phyloP scores from a whole-genome alignment of 768 basidiomycete genomes.

The Serendipita sp. region DNA sequence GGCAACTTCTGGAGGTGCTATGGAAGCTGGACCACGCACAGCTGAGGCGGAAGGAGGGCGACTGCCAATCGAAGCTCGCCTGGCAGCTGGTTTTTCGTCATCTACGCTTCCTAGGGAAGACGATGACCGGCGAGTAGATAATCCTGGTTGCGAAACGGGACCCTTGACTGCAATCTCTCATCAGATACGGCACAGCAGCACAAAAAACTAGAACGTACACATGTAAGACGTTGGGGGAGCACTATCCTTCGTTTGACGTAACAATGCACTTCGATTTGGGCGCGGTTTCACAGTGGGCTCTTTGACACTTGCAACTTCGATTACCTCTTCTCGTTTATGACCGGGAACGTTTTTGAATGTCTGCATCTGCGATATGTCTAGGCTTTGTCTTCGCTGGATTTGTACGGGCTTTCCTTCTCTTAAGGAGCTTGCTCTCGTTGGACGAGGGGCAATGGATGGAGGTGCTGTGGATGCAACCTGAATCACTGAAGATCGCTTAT shows the following conservation, averaged over 20 bases:
- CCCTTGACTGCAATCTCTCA: neutral
- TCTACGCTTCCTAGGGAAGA: neutral
- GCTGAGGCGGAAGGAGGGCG: neutral
- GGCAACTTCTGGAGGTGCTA: slow-evolving; percentile 50
- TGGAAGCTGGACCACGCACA: slow-evolving; percentile 25
- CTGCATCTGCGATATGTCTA: slow-evolving; percentile 19
- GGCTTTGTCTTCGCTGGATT: slow-evolving; percentile 46
- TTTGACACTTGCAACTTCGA: slow-evolving; percentile 57
- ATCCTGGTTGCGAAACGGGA: neutral
- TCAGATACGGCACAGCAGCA: neutral
- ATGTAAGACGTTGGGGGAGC: slow-evolving; percentile 8
- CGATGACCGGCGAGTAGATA: neutral
- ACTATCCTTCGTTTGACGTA: slow-evolving; percentile 25
- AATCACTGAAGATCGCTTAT: slow-evolving; percentile 13
- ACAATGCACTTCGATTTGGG: slow-evolving; percentile 59
- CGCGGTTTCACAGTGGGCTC: slow-evolving; percentile 56
- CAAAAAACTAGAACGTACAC: neutral
- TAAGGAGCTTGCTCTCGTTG: slow-evolving; percentile 56
- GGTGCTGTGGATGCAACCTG: slow-evolving; percentile 16
- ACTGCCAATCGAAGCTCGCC: neutral
- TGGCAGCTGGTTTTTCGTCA: neutral
- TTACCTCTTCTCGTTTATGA: slow-evolving; percentile 55
- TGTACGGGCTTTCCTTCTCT: slow-evolving; percentile 41
- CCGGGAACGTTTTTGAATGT: slow-evolving; percentile 70
- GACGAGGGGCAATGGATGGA: slow-evolving; percentile 64